Evolutionary conservation across 495 filamentous ascomycete genomes (phyloP).

Genomic region (Baudoinia panamericana): DNA sequence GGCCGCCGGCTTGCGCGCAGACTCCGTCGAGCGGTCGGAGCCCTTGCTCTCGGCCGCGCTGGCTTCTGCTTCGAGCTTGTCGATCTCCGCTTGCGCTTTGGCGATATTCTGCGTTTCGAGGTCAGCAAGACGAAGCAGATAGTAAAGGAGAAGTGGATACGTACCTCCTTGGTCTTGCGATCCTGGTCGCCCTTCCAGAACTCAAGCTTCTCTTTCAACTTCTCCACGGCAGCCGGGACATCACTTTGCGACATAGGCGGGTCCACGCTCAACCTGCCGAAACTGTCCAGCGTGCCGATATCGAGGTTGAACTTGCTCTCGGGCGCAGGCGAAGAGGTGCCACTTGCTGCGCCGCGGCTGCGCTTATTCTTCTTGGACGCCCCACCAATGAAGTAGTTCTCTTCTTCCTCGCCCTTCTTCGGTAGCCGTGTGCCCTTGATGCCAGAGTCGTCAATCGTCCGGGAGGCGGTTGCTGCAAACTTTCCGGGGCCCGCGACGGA

Average conservation of each 20-base stretch:
- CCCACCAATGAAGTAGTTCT: conserved; percentile 70
- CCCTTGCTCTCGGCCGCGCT: conserved; percentile 28
- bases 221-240: conserved; percentile 64
- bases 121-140: conserved; percentile 2
- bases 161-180: conserved; percentile 79
- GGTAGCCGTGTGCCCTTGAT: conserved; percentile 66
- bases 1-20: conserved; percentile 40
- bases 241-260: conserved; percentile 75
- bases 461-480: conserved; percentile 63
- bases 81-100: conserved; percentile 55
- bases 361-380: conserved; percentile 87
- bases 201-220: conserved; percentile 81
- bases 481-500: conserved; percentile 40
- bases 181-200: conserved; percentile 88
- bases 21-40: conserved; percentile 28
- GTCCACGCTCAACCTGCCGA: conserved; percentile 67
- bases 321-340: conserved; percentile 34
- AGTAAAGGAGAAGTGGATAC: conserved; percentile 21
- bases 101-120: conserved; percentile 50
- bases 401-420: conserved; percentile 69
- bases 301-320: conserved; percentile 70
- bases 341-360: conserved; percentile 51
- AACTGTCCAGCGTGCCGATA: conserved; percentile 80
- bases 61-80: conserved; percentile 44
- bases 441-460: conserved; percentile 64